A percentile compares a stretch with the other conserved stretches of the same genome.
Evolutionary conservation across 768 basidiomycete species (phyloP).

Genomic region (Hygrophoropsis aurantiaca): DNA sequence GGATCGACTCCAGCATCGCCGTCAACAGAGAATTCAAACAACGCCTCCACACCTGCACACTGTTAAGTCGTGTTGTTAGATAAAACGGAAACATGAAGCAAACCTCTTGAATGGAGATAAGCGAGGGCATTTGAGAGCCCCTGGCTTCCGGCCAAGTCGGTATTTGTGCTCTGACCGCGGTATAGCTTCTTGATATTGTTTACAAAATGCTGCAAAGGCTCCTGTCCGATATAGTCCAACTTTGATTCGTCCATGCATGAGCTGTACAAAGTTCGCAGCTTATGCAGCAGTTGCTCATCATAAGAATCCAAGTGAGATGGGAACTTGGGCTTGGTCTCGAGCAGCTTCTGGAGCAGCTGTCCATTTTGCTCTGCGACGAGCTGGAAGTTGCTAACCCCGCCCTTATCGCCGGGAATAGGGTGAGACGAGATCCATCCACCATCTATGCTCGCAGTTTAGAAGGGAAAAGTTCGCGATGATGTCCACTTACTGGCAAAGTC

Average conservation of each 20-base stretch:
- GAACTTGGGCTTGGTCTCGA: constrained; percentile 45
- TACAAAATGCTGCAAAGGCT: constrained; percentile 70
- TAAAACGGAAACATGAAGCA: constrained; percentile 13
- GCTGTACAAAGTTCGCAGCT: constrained; percentile 68
- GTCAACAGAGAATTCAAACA: constrained; percentile 84
- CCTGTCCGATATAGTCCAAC: constrained; percentile 71
- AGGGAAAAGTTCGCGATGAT: neutral
- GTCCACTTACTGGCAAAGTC: constrained; percentile 78
- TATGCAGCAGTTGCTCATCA: constrained; percentile 58
- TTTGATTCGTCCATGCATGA: constrained; percentile 81
- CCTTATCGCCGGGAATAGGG: constrained; percentile 86
- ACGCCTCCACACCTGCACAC: constrained; percentile 62
- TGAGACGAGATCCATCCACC: constrained; percentile 86
- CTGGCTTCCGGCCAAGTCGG: constrained; percentile 34
- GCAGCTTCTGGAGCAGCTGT: constrained; percentile 70
- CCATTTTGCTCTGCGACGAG: constrained; percentile 73
- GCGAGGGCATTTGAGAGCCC: constrained; percentile 82
- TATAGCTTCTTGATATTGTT: constrained; percentile 60
- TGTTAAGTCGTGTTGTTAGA: constrained; percentile 1
- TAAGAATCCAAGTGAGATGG: constrained; percentile 39
- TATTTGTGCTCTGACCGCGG: constrained; percentile 48
- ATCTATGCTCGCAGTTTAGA: constrained; percentile 41
- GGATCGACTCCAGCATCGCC: constrained; percentile 88
- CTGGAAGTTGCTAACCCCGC: constrained; percentile 70
- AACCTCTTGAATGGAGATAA: constrained; percentile 85